Percentiles rank a stretch among this genome's conserved stretches.
Conservation (phyloP, 768 basidiomycete species). For the Xerocomus brunneocitrinus region DNA sequence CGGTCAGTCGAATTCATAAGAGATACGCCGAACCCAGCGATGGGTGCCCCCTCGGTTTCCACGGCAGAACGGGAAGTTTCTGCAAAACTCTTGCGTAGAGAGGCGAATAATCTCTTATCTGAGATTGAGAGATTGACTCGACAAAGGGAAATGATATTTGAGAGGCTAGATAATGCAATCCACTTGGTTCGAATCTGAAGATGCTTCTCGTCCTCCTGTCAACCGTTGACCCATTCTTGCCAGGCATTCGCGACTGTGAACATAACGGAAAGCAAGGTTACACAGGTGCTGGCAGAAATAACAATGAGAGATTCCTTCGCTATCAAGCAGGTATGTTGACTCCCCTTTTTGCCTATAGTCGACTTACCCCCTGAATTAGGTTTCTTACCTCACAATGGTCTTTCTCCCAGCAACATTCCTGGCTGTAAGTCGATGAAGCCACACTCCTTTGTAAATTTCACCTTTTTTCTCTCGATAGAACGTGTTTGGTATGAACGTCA, state of each 20-base stretch:
- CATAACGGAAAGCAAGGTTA: slow-evolving; percentile 40
- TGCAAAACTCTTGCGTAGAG: slow-evolving; percentile 27
- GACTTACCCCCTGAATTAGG: slow-evolving; percentile 27
- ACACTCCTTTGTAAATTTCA: slow-evolving; percentile 4
- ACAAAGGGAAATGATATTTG: slow-evolving; percentile 21
- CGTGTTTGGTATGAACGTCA: slow-evolving; percentile 25
- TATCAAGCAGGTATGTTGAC: slow-evolving; percentile 20
- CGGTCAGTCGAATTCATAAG: slow-evolving; percentile 47
- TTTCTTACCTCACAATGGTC: slow-evolving; percentile 52
- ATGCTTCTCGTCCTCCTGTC: not conserved
- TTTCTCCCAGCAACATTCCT: slow-evolving; percentile 51
- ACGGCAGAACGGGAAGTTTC: slow-evolving; percentile 24
- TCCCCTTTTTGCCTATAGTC: not conserved
- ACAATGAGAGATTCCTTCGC: slow-evolving; percentile 3
- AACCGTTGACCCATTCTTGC: not conserved
- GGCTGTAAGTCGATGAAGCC: slow-evolving; percentile 16
- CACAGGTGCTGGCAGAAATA: not conserved
- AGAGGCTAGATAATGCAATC: slow-evolving; percentile 24
- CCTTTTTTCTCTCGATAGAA: slow-evolving; percentile 22
- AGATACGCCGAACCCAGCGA: slow-evolving; percentile 46
- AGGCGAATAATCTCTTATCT: slow-evolving; percentile 43
- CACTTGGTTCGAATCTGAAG: slow-evolving; percentile 16
- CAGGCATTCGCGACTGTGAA: slow-evolving; percentile 55
- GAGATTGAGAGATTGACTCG: slow-evolving; percentile 45
- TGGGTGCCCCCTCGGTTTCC: slow-evolving; percentile 28